Evolutionary conservation across 2,329 filamentous ascomycete genomes (phyloP).

Genomic region (Trichothecium sympodiale): DNA sequence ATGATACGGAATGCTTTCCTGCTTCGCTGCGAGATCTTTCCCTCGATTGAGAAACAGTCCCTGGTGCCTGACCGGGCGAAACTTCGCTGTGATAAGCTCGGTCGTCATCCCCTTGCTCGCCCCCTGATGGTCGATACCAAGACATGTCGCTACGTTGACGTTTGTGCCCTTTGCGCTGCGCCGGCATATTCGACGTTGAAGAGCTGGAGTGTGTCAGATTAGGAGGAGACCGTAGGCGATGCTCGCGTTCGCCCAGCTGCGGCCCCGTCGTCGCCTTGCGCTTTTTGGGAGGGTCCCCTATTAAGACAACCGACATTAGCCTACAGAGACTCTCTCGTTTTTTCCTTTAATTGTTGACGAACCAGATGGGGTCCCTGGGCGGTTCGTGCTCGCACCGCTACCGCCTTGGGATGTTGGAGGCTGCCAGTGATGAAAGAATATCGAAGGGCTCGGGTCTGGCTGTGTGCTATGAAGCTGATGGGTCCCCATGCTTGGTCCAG

Average conservation of each 20-base stretch:
- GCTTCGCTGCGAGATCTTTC: slow-evolving; percentile 17
- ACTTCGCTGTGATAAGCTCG: slow-evolving; percentile 8
- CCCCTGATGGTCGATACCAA: slow-evolving; percentile 17
- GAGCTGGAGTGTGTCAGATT: slow-evolving; percentile 14
- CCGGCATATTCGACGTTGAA: slow-evolving; percentile 12
- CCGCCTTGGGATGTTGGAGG: slow-evolving; percentile 59
- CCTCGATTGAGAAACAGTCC: slow-evolving; percentile 7
- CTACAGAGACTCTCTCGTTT: slow-evolving; percentile 28
- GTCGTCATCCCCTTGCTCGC: slow-evolving; percentile 11
- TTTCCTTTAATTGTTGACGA: slow-evolving; percentile 48
- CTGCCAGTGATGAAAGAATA: slow-evolving; percentile 91
- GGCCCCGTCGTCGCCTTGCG: slow-evolving; percentile 56
- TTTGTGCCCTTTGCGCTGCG: slow-evolving; percentile 16
- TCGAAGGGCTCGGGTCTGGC: slow-evolving; percentile 59
- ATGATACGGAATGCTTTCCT: slow-evolving; percentile 22
- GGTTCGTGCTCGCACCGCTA: slow-evolving; percentile 38
- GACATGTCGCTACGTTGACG: slow-evolving; percentile 26
- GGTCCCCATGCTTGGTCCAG: slow-evolving; percentile 26
- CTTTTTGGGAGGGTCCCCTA: slow-evolving; percentile 72
- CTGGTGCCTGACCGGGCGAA: slow-evolving; percentile 1
- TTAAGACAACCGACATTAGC: slow-evolving; percentile 27
- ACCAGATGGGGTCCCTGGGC: slow-evolving; percentile 65
- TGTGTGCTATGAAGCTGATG: slow-evolving; percentile 42
- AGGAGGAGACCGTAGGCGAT: slow-evolving; percentile 21
- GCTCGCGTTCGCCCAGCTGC: slow-evolving; percentile 13